These are phyloP conservation scores for Ambrosia artemisiifolia DNA, from an alignment of 129 eudicot species.

Conservation along the genomic window DNA sequence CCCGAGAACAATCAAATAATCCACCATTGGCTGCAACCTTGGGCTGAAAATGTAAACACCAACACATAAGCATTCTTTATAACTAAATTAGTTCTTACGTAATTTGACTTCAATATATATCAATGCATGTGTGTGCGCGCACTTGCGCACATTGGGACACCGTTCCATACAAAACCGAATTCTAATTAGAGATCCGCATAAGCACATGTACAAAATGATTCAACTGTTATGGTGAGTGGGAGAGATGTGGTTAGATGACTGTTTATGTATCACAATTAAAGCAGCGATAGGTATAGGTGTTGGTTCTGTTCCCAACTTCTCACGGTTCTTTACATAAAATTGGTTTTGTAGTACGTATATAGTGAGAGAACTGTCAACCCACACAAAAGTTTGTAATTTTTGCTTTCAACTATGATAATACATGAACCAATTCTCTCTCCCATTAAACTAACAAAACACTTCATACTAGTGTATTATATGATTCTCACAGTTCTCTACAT, in stretches of 20 bases:
- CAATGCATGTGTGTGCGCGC: background rate
- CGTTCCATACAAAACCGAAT: background rate
- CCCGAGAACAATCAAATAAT: conserved; percentile 57
- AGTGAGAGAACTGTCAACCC: background rate
- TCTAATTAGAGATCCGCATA: background rate
- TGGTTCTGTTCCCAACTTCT: background rate
- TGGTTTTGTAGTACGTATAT: background rate
- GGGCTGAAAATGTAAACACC: conserved; percentile 39
- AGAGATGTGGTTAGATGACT: background rate
- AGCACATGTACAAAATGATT: too few species aligned
- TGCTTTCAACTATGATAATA: too few species aligned
- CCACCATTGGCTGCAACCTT: conserved; percentile 76
- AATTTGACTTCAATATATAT: background rate
- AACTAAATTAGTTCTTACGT: background rate
- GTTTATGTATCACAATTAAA: background rate
- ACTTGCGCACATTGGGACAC: background rate
- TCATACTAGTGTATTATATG: too few species aligned
- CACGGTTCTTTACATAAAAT: background rate
- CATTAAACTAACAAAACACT: too few species aligned
- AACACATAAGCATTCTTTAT: conserved; percentile 8
- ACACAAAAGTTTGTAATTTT: background rate
- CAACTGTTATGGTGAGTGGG: background rate
- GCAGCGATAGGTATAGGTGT: background rate
- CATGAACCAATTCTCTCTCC: too few species aligned
- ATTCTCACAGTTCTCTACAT: too few species aligned